Evolutionary conservation across 768 basidiomycete genomes (phyloP), one percentile per base, ranked within the genome.

Genomic region (Amanita molliuscula): DNA sequence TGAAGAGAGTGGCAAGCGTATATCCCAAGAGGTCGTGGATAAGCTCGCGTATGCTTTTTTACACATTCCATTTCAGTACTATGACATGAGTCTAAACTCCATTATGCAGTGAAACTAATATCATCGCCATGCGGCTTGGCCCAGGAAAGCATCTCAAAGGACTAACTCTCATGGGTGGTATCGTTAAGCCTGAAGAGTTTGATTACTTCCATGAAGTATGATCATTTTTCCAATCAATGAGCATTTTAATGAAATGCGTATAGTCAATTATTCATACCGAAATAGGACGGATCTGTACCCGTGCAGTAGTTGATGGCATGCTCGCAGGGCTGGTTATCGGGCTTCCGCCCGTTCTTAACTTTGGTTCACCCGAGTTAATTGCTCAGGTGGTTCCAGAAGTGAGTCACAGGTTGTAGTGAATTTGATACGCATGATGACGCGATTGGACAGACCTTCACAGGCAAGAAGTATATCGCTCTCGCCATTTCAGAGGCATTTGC

Each of bases 401-500:
- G 34, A 40, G 36, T 23, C 21, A 36, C 5, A 8, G 8, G 13
- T 15, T 15, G 15, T 18, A 10, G 15, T 13, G 2, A 37, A 6
- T 21, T 13, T 16, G 11, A 18, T 21, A 20, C n/a, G 18, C 15
- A 20, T 15, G 3, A 9, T 40, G 16, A 48, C 29, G 18, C 20
- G 15, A 2, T 7, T 6, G 34, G 44, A 3, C 36, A 75, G 72
- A 65, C 61, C 8, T 70, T 88, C 11, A 67, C 73, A 2, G 89
- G 87, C 7, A 87, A 83, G 65, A 90, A 92, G 65, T 89, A 80
- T 57, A 84, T 96, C 55, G 85, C 83, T 6, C 72, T 98, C 29
- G 95, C 95, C 7, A 90, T 98, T 59, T 85, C 82, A 41, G 95
- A 98, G 67, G 90, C 94, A 0, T 95, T 94, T 56, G 94, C 92